Base-by-base conservation (phyloP, 176 grass and related monocot genomes). In the Pharus latifolius region DNA sequence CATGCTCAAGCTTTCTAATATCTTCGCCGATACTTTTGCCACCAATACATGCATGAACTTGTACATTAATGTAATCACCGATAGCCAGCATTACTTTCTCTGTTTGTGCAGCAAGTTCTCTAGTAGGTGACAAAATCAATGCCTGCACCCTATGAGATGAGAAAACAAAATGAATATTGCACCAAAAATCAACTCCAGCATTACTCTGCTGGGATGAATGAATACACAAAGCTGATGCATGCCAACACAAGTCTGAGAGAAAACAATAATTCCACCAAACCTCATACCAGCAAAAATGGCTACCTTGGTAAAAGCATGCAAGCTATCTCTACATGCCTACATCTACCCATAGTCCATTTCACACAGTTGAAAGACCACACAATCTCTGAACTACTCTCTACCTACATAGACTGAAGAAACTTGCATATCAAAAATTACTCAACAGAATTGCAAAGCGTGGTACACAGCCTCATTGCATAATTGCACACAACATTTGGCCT, bases 81-180 rank as follows among this genome's bases (percentile, higher is more conserved):
- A 90, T 72, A 33, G 86, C 83, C 41, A 78, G 80, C 69, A 97
- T 92, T 20, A 97, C 86, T 37, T 81, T 87, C 76, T 92, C 89
- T 40, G 93, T 97, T 44, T 90, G 93, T 3, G 89, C 37, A 66
- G 93, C 93, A 49, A 97, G 85, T 69, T 97, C 89, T 77, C 89
- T 82, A 25, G 93, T 97, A 1, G 93, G 93, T 16, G 93, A 97
- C 10, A 97, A 29, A 53, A 97, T 84, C 75, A 97, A 66, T 20
- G 83, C 93, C 44, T 97, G 93, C 3, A 97, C 93, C 81, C 89
- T 97, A 61, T 35, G 48, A 25, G 19, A 24, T 5, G 12, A 56
- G 56, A 47, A 58, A 54, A 72, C 25, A 82, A 48, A 14, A 66
- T 49, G n/a, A 60, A 65, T 30, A 16, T 65, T 40, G 31, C 31